Percentiles rank a stretch among this genome's conserved stretches.
phyloP scores from a whole-genome alignment of 2,329 filamentous ascomycete genomes.

The Thermochaetoides dissita region DNA sequence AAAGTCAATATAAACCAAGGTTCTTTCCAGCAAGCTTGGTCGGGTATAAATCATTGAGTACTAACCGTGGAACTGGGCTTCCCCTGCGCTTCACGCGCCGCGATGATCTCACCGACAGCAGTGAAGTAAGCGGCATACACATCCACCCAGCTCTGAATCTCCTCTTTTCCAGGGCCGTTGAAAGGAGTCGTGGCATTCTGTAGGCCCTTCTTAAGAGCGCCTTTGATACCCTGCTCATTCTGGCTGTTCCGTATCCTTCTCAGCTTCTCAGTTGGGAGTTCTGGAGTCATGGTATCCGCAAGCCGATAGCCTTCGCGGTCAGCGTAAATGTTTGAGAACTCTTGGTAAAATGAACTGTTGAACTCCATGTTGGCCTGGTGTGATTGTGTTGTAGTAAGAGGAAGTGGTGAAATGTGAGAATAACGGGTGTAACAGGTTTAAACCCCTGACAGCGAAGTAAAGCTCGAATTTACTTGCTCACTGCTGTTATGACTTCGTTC shows the following conservation, averaged over 20 bases:
- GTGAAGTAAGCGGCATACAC: conserved; percentile 78
- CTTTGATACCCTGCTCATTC: conserved; percentile 49
- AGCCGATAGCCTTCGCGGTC: conserved; percentile 56
- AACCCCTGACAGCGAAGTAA: too few relatives aligned
- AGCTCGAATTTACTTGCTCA: too few relatives aligned
- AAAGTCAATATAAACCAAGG: too few relatives aligned
- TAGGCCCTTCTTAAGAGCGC: conserved; percentile 61
- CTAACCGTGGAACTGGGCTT: too few relatives aligned
- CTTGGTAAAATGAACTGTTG: conserved; percentile 42
- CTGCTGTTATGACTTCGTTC: too few relatives aligned
- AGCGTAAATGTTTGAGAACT: conserved; percentile 57
- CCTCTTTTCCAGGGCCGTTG: conserved; percentile 45
- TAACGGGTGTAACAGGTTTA: too few relatives aligned
- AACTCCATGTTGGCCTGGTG: conserved; percentile 41
- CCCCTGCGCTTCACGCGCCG: conserved; percentile 38
- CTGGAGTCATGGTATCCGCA: conserved; percentile 60
- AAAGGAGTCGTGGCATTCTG: conserved; percentile 42
- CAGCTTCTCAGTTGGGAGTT: conserved; percentile 49
- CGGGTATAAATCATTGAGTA: background rate
- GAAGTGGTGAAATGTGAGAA: too few relatives aligned
- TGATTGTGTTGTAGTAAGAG: too few relatives aligned
- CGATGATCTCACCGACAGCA: conserved; percentile 58
- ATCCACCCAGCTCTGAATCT: conserved; percentile 72
- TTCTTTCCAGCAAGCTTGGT: too few relatives aligned
- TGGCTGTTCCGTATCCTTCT: conserved; percentile 58